Percentiles rank a stretch among this genome's conserved stretches.
Conservation (phyloP, 129 eudicot species). For the Kitagawia praeruptora region DNA sequence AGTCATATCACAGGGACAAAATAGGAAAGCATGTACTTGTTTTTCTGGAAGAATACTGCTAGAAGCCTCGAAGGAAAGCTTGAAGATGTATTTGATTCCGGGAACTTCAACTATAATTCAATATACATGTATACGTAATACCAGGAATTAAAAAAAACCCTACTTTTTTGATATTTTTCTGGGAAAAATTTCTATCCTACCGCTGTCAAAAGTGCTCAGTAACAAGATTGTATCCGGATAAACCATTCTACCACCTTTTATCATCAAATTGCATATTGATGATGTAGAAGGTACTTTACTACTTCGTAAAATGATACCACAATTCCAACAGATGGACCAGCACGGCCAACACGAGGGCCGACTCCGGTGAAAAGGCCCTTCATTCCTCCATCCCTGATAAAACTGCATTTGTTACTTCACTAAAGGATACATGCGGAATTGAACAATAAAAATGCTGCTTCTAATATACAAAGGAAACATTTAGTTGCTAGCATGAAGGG, state of each 20-base stretch:
- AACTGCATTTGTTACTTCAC: slow-evolving; percentile 1
- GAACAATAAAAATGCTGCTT: neutral
- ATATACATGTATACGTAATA: too few relatives aligned
- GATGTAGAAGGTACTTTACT: slow-evolving; percentile 65
- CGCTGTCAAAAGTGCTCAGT: neutral
- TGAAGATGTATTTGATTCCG: too few relatives aligned
- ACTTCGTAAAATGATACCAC: slow-evolving; percentile 88
- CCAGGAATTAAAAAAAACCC: too few relatives aligned
- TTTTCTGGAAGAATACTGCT: too few relatives aligned
- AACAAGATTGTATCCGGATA: neutral
- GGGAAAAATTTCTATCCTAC: neutral
- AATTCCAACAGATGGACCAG: slow-evolving; percentile 94
- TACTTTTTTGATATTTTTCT: too few relatives aligned
- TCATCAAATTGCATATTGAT: slow-evolving; percentile 31
- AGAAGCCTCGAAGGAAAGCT: too few relatives aligned
- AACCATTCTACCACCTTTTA: neutral
- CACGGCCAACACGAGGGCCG: slow-evolving; percentile 92
- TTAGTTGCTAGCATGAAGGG: neutral
- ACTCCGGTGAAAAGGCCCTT: slow-evolving; percentile 80
- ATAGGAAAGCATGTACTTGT: too few relatives aligned
- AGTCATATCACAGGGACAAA: too few relatives aligned
- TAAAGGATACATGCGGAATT: neutral
- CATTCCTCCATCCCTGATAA: slow-evolving; percentile 73
- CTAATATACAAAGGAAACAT: neutral
- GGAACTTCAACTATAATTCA: too few relatives aligned